phyloP scores from a whole-genome alignment of 257 asterid genomes.

The Gentiana macrophylla region DNA sequence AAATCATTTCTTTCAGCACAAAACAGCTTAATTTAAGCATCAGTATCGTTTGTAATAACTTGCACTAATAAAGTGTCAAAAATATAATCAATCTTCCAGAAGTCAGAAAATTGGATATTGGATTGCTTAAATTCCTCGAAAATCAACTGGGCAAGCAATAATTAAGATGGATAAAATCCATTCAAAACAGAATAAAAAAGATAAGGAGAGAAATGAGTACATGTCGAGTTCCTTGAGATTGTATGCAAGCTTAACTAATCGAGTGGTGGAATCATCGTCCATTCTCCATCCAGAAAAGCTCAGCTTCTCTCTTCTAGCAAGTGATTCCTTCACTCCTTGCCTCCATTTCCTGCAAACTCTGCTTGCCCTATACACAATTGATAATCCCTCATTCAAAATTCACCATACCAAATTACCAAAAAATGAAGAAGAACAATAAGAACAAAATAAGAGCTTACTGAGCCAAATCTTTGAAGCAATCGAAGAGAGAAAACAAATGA shows the following conservation, averaged over 20 bases:
- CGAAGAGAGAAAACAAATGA: constrained; percentile 56
- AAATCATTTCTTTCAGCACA: too few relatives aligned
- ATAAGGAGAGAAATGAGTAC: constrained; percentile 20
- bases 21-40: too few relatives aligned
- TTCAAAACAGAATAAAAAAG: too few relatives aligned
- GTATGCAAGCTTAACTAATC: constrained; percentile 59
- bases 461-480: constrained; percentile 79
- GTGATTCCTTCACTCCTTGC: constrained; percentile 68
- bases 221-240: constrained; percentile 85
- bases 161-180: too few relatives aligned
- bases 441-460: constrained; percentile 28
- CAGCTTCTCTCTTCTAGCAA: constrained; percentile 50
- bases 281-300: constrained; percentile 87
- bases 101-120: too few relatives aligned
- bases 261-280: constrained; percentile 69
- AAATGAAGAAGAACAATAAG: not conserved
- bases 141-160: too few relatives aligned
- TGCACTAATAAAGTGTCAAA: too few relatives aligned
- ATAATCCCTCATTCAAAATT: not conserved
- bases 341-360: constrained; percentile 77
- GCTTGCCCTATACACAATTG: constrained; percentile 38
- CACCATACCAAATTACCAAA: not conserved
- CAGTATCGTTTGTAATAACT: too few relatives aligned
- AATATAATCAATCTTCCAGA: too few relatives aligned
- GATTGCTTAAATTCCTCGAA: too few relatives aligned